A percentile compares a stretch with the other conserved stretches of the same genome.
phyloP scores from a whole-genome alignment of 345 rosid genomes.

The Moricandia moricandioides region DNA sequence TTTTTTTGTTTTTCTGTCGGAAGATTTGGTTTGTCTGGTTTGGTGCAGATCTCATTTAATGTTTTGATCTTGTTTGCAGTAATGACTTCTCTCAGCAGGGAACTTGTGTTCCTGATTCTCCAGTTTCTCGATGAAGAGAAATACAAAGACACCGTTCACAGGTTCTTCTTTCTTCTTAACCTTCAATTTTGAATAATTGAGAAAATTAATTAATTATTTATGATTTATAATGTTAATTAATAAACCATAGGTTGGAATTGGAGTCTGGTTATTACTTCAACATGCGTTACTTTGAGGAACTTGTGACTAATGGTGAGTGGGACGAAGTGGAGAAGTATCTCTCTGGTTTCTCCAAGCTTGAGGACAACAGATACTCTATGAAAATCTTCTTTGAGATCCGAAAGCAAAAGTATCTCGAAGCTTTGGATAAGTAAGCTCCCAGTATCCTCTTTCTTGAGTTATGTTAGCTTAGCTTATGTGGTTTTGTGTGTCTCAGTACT shows the following conservation, averaged over 20 bases:
- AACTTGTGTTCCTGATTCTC: slow-evolving; percentile 83
- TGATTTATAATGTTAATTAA: background rate
- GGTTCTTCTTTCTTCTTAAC: slow-evolving; percentile 2
- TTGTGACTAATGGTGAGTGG: slow-evolving; percentile 91
- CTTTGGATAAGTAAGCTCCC: slow-evolving; percentile 72
- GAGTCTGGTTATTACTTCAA: slow-evolving; percentile 86
- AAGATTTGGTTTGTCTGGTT: background rate
- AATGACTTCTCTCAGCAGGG: slow-evolving; percentile 82
- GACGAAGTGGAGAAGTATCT: slow-evolving; percentile 84
- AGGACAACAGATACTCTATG: slow-evolving; percentile 77
- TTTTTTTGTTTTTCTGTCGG: background rate
- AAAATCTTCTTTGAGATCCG: slow-evolving; percentile 88
- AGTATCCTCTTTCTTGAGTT: background rate
- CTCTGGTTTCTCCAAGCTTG: slow-evolving; percentile 51
- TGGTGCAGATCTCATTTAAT: slow-evolving; percentile 34
- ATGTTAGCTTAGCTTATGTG: background rate
- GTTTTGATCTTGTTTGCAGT: slow-evolving; percentile 23
- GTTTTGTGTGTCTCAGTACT: background rate
- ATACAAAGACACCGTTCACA: slow-evolving; percentile 74
- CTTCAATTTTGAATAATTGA: background rate
- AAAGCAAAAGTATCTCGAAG: slow-evolving; percentile 90
- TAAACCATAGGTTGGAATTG: slow-evolving; percentile 62
- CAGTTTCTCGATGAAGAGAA: slow-evolving; percentile 91
- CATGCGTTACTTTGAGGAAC: slow-evolving; percentile 80
- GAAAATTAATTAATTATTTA: background rate